phyloP scores from a whole-genome alignment of 257 asterid species.

The Asclepias syriaca region DNA sequence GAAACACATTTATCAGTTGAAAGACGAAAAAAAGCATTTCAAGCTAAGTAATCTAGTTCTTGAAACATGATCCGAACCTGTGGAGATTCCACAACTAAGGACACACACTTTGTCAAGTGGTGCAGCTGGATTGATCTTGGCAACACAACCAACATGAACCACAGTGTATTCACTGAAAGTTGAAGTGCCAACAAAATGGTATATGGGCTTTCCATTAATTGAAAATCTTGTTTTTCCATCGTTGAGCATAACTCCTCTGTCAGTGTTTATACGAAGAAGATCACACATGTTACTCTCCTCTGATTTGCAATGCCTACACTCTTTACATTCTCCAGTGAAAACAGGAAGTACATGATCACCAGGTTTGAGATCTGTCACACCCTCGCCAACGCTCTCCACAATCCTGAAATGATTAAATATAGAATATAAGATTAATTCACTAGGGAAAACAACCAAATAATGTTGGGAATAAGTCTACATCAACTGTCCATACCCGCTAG shows the following conservation, averaged over 20 bases:
- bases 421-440: no score
- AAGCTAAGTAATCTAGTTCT: no score
- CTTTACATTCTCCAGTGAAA: constrained; percentile 1
- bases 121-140: constrained; percentile 5
- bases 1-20: no score
- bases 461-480: no score
- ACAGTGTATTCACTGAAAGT: not conserved
- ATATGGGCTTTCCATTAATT: not conserved
- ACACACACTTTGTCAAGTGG: constrained; percentile 6
- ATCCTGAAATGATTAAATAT: not conserved
- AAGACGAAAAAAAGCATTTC: no score
- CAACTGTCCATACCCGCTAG: constrained; percentile 1
- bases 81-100: constrained; percentile 7
- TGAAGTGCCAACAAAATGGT: constrained; percentile 4
- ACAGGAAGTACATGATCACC: constrained; percentile 7
- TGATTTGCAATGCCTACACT: not conserved
- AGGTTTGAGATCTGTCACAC: constrained; percentile 4
- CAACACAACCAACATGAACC: constrained; percentile 3
- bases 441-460: no score
- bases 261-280: not conserved
- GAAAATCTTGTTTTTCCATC: constrained; percentile 1
- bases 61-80: not conserved
- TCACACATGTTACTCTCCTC: constrained; percentile 1
- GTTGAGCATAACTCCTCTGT: not conserved
- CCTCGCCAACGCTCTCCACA: constrained; percentile 5